A percentile compares a stretch with the other conserved stretches of the same genome.
Conservation (phyloP, 2,329 filamentous ascomycete genomes). For the Hirsutella rhossiliensis region DNA sequence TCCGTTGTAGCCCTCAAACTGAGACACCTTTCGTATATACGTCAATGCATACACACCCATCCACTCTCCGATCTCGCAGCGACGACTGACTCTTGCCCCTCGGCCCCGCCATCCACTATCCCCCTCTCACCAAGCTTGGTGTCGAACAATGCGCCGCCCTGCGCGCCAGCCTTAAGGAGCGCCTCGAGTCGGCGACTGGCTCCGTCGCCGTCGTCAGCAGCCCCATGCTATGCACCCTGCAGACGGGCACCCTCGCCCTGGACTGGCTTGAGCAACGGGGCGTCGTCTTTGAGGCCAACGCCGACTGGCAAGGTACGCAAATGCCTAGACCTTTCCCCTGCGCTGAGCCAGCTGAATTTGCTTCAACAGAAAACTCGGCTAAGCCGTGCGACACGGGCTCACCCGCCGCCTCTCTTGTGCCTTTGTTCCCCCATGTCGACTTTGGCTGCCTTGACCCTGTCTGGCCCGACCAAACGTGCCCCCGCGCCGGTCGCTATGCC, state of each 20-base stretch:
- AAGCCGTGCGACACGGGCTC: constrained; percentile 52
- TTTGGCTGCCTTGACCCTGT: constrained; percentile 44
- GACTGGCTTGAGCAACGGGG: constrained; percentile 45
- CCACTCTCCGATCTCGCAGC: no score
- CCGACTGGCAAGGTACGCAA: constrained; percentile 53
- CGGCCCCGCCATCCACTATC: constrained; percentile 29
- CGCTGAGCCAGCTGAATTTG: background rate
- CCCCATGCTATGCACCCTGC: constrained; percentile 52
- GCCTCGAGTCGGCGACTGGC: constrained; percentile 11
- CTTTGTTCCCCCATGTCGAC: constrained; percentile 43
- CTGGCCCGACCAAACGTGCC: constrained; percentile 50
- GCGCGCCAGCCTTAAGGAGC: constrained; percentile 20
- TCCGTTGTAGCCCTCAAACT: no score
- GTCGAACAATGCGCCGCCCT: constrained; percentile 34
- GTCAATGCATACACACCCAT: no score
- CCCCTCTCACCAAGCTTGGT: constrained; percentile 35
- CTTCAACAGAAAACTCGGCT: constrained; percentile 33
- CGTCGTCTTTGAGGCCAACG: constrained; percentile 42
- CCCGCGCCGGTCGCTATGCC: constrained; percentile 32
- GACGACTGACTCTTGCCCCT: background rate
- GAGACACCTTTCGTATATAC: no score
- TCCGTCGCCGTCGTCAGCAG: constrained; percentile 45
- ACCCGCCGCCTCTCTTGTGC: constrained; percentile 25
- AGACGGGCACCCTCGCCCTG: constrained; percentile 47
- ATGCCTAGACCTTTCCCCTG: background rate